Conservation (phyloP, 495 filamentous ascomycete species). For the Trichoderma reesei region DNA sequence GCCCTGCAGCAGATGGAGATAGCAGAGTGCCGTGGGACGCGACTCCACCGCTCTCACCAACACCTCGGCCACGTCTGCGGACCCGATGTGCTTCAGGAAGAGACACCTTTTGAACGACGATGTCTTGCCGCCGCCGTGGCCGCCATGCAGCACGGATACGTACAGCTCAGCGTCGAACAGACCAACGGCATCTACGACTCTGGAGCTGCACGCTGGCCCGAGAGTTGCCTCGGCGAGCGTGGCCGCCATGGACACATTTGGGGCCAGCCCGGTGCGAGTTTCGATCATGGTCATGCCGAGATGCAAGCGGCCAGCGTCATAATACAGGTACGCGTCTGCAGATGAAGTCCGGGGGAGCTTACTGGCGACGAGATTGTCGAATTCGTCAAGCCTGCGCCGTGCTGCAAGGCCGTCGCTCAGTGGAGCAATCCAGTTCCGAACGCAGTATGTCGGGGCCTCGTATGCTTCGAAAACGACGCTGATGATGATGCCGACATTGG, state of each 20-base stretch:
- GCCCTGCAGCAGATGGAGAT: constrained; percentile 55
- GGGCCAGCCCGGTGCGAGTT: constrained; percentile 18
- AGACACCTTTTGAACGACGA: constrained; percentile 58
- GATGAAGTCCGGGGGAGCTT: constrained; percentile 38
- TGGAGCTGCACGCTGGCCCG: constrained; percentile 27
- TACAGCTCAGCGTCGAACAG: constrained; percentile 55
- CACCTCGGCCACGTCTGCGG: constrained; percentile 24
- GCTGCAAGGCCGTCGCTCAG: constrained; percentile 31
- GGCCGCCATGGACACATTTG: constrained; percentile 13
- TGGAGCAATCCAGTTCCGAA: constrained; percentile 43
- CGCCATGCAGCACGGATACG: constrained; percentile 50
- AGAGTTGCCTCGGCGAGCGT: constrained; percentile 20
- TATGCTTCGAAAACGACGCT: constrained; percentile 47
- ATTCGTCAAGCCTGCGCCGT: constrained; percentile 28
- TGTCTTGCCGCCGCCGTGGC: constrained; percentile 48
- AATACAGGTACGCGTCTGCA: constrained; percentile 50
- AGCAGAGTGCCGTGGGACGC: constrained; percentile 47
- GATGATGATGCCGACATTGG: constrained; percentile 54
- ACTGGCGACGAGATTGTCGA: constrained; percentile 30
- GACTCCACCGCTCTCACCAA: constrained; percentile 37
- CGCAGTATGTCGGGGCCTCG: constrained; percentile 31
- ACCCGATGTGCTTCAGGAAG: constrained; percentile 46
- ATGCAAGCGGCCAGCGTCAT: constrained; percentile 35
- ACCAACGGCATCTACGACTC: constrained; percentile 37
- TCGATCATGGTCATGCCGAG: constrained; percentile 49